Percentiles rank a stretch among this genome's conserved stretches.
These are phyloP conservation scores for Pseudocercospora musae DNA, from an alignment of 2,329 filamentous ascomycete species.

Conservation along the genomic window DNA sequence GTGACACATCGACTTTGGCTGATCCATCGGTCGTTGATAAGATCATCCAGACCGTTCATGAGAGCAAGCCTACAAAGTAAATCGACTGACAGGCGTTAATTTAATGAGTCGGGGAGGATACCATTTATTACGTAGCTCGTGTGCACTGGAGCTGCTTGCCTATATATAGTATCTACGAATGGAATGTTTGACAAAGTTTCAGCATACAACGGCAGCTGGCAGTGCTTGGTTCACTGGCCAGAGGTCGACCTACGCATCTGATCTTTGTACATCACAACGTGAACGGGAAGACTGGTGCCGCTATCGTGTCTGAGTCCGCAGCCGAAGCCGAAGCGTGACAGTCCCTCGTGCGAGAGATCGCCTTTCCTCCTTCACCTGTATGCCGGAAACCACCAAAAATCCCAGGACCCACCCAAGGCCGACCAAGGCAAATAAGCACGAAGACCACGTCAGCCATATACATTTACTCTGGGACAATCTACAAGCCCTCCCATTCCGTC, in stretches of 20 bases:
- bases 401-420: neutral
- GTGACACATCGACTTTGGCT: constrained; percentile 88
- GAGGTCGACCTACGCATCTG: neutral
- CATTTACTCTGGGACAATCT: neutral
- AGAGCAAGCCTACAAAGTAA: constrained; percentile 46
- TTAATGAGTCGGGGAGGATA: neutral
- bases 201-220: neutral
- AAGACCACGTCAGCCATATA: neutral
- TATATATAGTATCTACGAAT: neutral
- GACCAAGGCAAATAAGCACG: neutral
- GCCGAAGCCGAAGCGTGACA: neutral
- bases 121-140: neutral
- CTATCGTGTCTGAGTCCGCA: neutral
- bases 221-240: neutral
- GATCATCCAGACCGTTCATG: constrained; percentile 80
- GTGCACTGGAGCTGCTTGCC: neutral
- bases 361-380: neutral
- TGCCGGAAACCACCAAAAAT: neutral
- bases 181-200: neutral
- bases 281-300: neutral
- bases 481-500: neutral
- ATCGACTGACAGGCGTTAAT: neutral
- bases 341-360: neutral
- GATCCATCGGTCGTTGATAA: constrained; percentile 85
- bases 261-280: neutral